Percentiles rank a stretch among this genome's conserved stretches.
phyloP scores from a whole-genome alignment of 129 eudicot species.

The Smallanthus sonchifolius region DNA sequence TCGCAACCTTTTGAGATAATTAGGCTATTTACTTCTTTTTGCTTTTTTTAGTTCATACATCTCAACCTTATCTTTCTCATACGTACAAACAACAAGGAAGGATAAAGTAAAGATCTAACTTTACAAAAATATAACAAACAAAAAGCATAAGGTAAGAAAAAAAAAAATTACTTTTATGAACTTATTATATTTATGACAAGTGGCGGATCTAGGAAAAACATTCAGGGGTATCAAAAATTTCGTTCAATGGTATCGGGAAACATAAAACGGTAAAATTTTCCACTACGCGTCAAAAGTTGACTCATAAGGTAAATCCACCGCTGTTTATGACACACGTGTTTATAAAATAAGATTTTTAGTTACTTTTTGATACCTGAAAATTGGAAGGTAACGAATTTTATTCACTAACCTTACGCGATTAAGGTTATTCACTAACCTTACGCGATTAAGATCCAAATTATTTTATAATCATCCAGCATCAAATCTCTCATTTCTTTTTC shows the following conservation, averaged over 20 bases:
- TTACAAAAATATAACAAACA: neutral
- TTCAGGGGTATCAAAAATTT: too few relatives aligned
- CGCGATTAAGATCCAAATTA: neutral
- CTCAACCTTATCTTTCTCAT: neutral
- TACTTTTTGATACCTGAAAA: neutral
- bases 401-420: neutral
- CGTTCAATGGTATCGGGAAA: too few relatives aligned
- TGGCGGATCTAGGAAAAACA: too few relatives aligned
- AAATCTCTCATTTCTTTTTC: too few relatives aligned
- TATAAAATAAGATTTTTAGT: neutral
- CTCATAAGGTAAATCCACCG: too few relatives aligned
- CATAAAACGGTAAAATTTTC: too few relatives aligned
- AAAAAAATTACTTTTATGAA: neutral
- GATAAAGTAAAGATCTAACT: neutral
- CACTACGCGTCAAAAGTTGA: too few relatives aligned
- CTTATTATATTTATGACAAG: neutral
- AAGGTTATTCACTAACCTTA: neutral
- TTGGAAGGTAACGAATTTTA: too few relatives aligned
- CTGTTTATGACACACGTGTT: neutral
- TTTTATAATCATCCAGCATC: too few relatives aligned
- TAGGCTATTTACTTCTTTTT: neutral
- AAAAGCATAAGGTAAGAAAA: neutral
- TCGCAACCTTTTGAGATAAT: neutral
- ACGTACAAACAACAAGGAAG: neutral
- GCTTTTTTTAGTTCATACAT: neutral